These are phyloP conservation scores for Solanum neorickii DNA, from an alignment of 257 asterid species.

Conservation along the genomic window DNA sequence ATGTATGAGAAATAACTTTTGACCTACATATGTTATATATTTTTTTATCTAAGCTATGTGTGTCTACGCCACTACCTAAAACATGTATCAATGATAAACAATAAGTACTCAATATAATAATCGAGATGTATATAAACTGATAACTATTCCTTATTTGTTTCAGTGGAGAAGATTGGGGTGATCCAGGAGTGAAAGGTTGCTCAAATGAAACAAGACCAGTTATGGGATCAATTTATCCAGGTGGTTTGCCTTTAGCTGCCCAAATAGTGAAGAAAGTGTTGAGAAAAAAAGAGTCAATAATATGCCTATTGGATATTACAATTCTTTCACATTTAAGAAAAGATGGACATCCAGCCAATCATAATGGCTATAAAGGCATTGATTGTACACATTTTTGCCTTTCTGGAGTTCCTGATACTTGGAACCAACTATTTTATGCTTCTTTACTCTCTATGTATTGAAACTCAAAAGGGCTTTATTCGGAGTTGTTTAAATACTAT, in stretches of 20 bases:
- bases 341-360: slow-evolving; percentile 28
- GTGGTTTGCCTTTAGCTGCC: slow-evolving; percentile 7
- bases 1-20: too few species aligned
- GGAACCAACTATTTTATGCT: slow-evolving; percentile 23
- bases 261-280: slow-evolving; percentile 7
- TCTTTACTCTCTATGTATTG: neutral
- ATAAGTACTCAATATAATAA: neutral
- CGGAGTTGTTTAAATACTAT: too few species aligned
- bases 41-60: too few species aligned
- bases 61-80: neutral
- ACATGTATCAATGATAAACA: neutral
- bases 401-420: slow-evolving; percentile 32
- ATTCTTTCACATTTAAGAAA: slow-evolving; percentile 15
- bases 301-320: slow-evolving; percentile 15
- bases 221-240: slow-evolving; percentile 4
- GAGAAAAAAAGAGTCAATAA: slow-evolving; percentile 1
- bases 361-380: slow-evolving; percentile 11
- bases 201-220: slow-evolving; percentile 13
- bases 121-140: neutral
- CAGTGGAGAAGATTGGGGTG: slow-evolving; percentile 19
- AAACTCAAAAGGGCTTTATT: too few species aligned
- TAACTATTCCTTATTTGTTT: neutral
- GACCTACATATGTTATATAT: too few species aligned
- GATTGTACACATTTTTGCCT: slow-evolving; percentile 41
- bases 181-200: slow-evolving; percentile 7